phyloP scores from a whole-genome alignment of 306 rosid genomes.

The Rosa persica region DNA sequence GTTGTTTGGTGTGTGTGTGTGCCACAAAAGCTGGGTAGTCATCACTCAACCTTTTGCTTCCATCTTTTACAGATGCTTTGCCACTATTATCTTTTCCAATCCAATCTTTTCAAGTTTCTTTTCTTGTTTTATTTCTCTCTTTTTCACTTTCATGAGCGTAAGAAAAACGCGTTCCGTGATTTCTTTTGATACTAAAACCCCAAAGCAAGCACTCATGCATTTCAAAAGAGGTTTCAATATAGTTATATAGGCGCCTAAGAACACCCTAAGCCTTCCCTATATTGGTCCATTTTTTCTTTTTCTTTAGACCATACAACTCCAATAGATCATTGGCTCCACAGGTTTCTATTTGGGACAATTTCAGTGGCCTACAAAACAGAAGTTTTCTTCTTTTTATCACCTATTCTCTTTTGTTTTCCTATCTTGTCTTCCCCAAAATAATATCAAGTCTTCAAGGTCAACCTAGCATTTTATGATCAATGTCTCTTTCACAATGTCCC shows the following conservation, averaged over 20 bases:
- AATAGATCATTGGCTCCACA: constrained; percentile 27
- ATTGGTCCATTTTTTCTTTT: constrained; percentile 17
- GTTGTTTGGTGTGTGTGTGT: constrained; percentile 14
- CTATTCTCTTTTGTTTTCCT: constrained; percentile 6
- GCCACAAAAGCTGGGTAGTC: constrained; percentile 8
- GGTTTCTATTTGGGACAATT: constrained; percentile 9
- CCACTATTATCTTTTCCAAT: constrained; percentile 13
- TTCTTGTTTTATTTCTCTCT: constrained; percentile 14
- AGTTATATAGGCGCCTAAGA: background rate
- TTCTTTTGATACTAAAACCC: constrained; percentile 10
- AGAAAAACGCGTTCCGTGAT: constrained; percentile 16
- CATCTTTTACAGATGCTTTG: constrained; percentile 26
- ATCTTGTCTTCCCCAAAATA: background rate
- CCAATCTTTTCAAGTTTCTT: constrained; percentile 11
- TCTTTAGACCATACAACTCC: constrained; percentile 17
- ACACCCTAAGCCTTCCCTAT: background rate
- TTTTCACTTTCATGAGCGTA: constrained; percentile 19
- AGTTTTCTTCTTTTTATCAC: constrained; percentile 13
- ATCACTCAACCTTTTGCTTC: constrained; percentile 18
- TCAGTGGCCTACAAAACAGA: constrained; percentile 14
- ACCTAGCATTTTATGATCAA: constrained; percentile 8
- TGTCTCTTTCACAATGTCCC: constrained; percentile 8
- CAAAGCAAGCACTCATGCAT: constrained; percentile 20
- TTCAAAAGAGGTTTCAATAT: background rate
- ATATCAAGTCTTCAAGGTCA: constrained; percentile 10